Evolutionary conservation across 1,284 basidiomycete genomes (phyloP).

Genomic region (Ustilago vetiveriae): DNA sequence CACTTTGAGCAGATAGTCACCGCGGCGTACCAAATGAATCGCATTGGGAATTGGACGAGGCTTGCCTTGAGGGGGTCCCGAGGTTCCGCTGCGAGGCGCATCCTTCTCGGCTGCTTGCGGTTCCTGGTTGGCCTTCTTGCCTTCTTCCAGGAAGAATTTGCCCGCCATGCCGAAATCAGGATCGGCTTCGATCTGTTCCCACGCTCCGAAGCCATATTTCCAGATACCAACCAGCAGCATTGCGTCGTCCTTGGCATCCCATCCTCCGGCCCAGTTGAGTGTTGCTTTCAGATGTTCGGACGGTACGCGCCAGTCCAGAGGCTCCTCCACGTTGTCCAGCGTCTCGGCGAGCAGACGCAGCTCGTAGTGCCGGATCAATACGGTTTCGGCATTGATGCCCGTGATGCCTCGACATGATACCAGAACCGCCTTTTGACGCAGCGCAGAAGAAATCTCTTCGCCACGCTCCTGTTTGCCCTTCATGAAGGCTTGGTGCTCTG

Average conservation of each 20-base stretch:
- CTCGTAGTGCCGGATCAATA: constrained; percentile 87
- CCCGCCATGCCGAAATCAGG: constrained; percentile 81
- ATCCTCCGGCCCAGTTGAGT: constrained; percentile 93
- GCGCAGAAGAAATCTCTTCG: constrained; percentile 72
- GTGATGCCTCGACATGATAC: constrained; percentile 88
- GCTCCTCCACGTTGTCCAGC: constrained; percentile 72
- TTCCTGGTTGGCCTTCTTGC: constrained; percentile 71
- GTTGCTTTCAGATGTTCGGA: constrained; percentile 92
- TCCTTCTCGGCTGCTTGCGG: constrained; percentile 40
- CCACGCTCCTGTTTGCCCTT: constrained; percentile 73
- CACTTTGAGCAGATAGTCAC: constrained; percentile 89
- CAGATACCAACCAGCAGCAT: constrained; percentile 93
- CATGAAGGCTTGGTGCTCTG: constrained; percentile 77
- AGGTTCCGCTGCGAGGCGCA: constrained; percentile 35
- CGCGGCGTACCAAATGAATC: constrained; percentile 92
- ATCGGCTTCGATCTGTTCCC: constrained; percentile 95
- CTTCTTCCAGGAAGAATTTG: constrained; percentile 97
- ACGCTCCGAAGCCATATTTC: constrained; percentile 93
- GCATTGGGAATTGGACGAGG: constrained; percentile 62
- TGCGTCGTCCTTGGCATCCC: constrained; percentile 91
- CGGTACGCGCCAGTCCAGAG: constrained; percentile 84
- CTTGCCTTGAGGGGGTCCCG: constrained; percentile 50
- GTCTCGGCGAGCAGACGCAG: constrained; percentile 84
- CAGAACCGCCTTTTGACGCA: constrained; percentile 91
- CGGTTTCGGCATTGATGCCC: constrained; percentile 97